These are phyloP conservation scores for Daldinia sp. DNA, from an alignment of 2,329 filamentous ascomycete genomes.

Conservation along the genomic window DNA sequence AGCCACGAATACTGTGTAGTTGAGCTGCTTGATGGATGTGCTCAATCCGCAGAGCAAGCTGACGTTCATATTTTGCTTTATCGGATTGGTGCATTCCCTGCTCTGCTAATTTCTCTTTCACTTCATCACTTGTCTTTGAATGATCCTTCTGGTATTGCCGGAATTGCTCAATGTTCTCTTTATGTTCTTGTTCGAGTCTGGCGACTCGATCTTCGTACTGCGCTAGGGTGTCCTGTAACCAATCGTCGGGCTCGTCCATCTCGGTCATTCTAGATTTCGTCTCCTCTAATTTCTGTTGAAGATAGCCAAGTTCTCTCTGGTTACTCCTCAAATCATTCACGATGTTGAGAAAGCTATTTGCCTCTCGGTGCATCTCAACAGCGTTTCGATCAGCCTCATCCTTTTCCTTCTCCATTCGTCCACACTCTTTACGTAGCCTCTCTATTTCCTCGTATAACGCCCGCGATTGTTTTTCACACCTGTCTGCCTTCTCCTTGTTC, in stretches of 20 bases:
- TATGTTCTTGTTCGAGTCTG: slow-evolving; percentile 69
- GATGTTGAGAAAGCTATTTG: slow-evolving; percentile 76
- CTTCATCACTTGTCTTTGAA: slow-evolving; percentile 53
- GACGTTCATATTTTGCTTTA: slow-evolving; percentile 84
- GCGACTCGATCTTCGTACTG: slow-evolving; percentile 80
- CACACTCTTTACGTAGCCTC: slow-evolving; percentile 64
- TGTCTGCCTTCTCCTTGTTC: slow-evolving; percentile 85
- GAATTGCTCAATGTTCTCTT: slow-evolving; percentile 70
- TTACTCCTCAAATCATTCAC: slow-evolving; percentile 80
- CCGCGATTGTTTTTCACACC: slow-evolving; percentile 70
- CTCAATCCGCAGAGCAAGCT: slow-evolving; percentile 73
- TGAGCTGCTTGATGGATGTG: slow-evolving; percentile 82
- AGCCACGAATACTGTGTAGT: slow-evolving; percentile 82
- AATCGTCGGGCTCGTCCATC: slow-evolving; percentile 79
- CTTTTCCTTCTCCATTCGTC: slow-evolving; percentile 67
- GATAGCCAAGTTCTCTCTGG: slow-evolving; percentile 73
- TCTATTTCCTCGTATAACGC: slow-evolving; percentile 74
- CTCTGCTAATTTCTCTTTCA: slow-evolving; percentile 66
- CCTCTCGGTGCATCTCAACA: slow-evolving; percentile 74
- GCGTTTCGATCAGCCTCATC: slow-evolving; percentile 65
- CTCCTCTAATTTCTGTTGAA: slow-evolving; percentile 73
- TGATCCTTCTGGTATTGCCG: slow-evolving; percentile 66
- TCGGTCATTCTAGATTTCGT: slow-evolving; percentile 78
- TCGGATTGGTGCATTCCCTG: slow-evolving; percentile 84
- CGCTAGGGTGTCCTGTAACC: slow-evolving; percentile 74